Evolutionary conservation across 2,329 filamentous ascomycete genomes (phyloP), one percentile per base, ranked within the genome.

Genomic region (Diaporthe longicolla): DNA sequence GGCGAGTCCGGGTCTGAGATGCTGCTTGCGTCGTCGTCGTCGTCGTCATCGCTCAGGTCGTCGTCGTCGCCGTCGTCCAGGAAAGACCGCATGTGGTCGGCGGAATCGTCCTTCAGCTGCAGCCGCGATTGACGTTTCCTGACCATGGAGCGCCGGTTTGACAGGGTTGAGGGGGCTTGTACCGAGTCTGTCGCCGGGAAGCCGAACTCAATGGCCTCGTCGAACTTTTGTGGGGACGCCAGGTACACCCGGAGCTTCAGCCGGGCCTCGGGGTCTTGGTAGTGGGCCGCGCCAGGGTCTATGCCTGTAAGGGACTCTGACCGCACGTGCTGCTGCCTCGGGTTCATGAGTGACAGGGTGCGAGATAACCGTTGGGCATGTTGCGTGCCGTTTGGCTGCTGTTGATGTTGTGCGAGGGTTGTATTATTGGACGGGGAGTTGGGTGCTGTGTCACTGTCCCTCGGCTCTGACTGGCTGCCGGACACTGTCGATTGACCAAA

Each of bases 121-220:
- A 80, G 79, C 21, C 78, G 78, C 19, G 80, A 78, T 45, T 78
- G 77, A 32, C 74, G 78, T 37, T 78, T 77, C 76, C 77, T 78
- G 43, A 78, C 75, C 5, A 76, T 71, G 8, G 76, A 76, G n/a
- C 69, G 77, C 19, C 83, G 82, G 11, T 81, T 80, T 29, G 54
- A 66, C 15, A 72, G 24, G 8, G 82, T 78, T 4, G 82, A 76
- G 1, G 78, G 78, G n/a, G 83, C 78, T 4, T 81, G 77, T 26
- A 84, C 76, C 10, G 79, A 83, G 45, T 91, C 88, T 48, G 86
- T 86, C 0, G 92, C 91, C 0, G 95, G 95, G 79, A 98, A 98
- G 0, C 96, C 96, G 82, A 97, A 98, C 81, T 97, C 94, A 70
- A 98, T 90, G 1, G 94, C 95, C 83, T 98, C 96, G 81, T 98